phyloP scores from a whole-genome alignment of 257 asterid genomes.

The Misopates orontium region DNA sequence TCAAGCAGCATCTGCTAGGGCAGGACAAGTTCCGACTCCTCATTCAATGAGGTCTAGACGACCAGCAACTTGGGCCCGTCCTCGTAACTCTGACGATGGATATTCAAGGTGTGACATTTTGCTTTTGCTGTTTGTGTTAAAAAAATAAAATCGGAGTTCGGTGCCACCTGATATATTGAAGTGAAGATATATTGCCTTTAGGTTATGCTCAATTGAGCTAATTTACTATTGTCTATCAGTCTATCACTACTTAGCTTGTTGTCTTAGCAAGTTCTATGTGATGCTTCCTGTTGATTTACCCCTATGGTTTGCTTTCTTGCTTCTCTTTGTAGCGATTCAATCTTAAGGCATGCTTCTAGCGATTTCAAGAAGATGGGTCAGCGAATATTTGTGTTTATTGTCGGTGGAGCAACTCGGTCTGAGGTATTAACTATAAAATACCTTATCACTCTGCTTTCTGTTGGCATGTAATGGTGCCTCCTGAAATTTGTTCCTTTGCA shows the following conservation, averaged over 20 bases:
- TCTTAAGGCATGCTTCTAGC: conserved; percentile 89
- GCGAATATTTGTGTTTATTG: conserved; percentile 94
- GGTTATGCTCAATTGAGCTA: neutral
- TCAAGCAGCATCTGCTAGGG: conserved; percentile 49
- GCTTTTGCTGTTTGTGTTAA: conserved; percentile 18
- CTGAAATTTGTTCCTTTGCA: conserved; percentile 36
- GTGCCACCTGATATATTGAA: neutral
- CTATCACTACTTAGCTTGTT: neutral
- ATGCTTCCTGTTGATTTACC: conserved; percentile 24
- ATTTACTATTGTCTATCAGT: neutral
- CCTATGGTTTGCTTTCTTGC: conserved; percentile 3
- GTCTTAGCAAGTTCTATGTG: conserved; percentile 10
- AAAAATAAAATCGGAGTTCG: neutral
- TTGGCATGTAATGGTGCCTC: conserved; percentile 4
- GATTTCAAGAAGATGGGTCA: conserved; percentile 95
- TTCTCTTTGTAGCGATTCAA: conserved; percentile 70
- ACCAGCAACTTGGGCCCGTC: conserved; percentile 98
- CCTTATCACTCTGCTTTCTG: conserved; percentile 4
- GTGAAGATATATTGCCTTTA: too few species aligned
- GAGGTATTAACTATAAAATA: conserved; percentile 54
- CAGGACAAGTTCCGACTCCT: conserved; percentile 62
- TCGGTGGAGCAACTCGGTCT: conserved; percentile 98
- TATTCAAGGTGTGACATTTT: conserved; percentile 68
- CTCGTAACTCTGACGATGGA: conserved; percentile 95
- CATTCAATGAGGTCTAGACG: conserved; percentile 96